Conservation (phyloP, 1,139 yeast species). For the Protomyces pachydermus region DNA sequence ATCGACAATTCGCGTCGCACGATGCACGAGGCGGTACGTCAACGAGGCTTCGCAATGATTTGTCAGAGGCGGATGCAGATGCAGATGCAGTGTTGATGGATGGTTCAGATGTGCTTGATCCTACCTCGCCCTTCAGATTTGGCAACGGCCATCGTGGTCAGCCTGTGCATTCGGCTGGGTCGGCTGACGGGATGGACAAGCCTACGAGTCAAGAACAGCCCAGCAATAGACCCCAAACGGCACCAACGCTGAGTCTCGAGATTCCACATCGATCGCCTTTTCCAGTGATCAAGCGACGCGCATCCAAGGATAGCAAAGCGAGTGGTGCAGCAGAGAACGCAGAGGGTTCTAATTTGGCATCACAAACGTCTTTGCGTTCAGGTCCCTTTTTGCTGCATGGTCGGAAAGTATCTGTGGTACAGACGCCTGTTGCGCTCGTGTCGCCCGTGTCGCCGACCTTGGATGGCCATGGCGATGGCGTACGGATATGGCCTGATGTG, state of each 20-base stretch:
- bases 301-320: background rate
- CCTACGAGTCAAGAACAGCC: background rate
- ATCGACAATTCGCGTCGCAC: background rate
- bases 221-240: background rate
- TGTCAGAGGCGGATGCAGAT: background rate
- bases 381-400: slow-evolving; percentile 22
- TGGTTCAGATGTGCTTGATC: background rate
- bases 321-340: background rate
- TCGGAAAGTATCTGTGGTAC: slow-evolving; percentile 23
- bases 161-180: background rate
- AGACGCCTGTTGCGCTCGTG: slow-evolving; percentile 14
- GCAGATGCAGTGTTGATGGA: background rate
- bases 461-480: background rate
- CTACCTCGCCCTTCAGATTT: background rate
- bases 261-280: background rate
- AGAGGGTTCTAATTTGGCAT: background rate
- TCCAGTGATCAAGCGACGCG: background rate
- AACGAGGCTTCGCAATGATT: background rate
- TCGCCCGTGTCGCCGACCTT: background rate
- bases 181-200: background rate
- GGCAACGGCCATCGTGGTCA: background rate
- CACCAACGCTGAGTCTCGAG: background rate
- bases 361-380: slow-evolving; percentile 14
- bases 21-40: background rate
- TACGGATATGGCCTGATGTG: background rate